Percentiles rank a stretch among this genome's conserved stretches.
Conservation (phyloP, 495 filamentous ascomycete species). For the Halenospora varia region DNA sequence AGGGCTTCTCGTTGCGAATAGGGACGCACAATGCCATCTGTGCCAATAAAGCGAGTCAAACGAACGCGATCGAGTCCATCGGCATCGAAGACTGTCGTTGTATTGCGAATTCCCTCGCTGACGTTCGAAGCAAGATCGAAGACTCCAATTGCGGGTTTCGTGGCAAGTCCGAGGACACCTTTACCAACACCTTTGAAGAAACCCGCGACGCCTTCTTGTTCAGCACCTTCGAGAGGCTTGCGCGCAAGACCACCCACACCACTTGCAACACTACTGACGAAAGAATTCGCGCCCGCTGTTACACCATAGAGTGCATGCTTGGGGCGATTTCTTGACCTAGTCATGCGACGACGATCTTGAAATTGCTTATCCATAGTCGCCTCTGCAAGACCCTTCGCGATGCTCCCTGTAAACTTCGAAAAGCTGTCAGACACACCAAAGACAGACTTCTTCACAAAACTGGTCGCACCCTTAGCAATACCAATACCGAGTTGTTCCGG, state of each 20-base stretch:
- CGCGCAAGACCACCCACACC: slow-evolving; percentile 89
- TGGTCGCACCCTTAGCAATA: slow-evolving; percentile 92
- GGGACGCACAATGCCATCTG: slow-evolving; percentile 89
- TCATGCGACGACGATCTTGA: slow-evolving; percentile 92
- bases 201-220: slow-evolving; percentile 87
- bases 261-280: slow-evolving; percentile 85
- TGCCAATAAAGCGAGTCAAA: slow-evolving; percentile 83
- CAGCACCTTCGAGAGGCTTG: slow-evolving; percentile 91
- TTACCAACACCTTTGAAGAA: slow-evolving; percentile 98
- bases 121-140: slow-evolving; percentile 96
- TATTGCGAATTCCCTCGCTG: slow-evolving; percentile 95
- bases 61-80: slow-evolving; percentile 92
- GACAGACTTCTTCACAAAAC: slow-evolving; percentile 97
- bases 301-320: slow-evolving; percentile 97
- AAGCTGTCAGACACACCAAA: slow-evolving; percentile 95
- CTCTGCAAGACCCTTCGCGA: slow-evolving; percentile 90
- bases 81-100: slow-evolving; percentile 94
- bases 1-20: slow-evolving; percentile 95
- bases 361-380: slow-evolving; percentile 98
- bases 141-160: slow-evolving; percentile 94
- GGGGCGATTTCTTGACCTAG: slow-evolving; percentile 85
- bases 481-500: slow-evolving; percentile 92
- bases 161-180: slow-evolving; percentile 85
- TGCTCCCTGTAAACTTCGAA: slow-evolving; percentile 92
- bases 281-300: slow-evolving; percentile 90